These are phyloP conservation scores for Chaetomiaceae sp. DNA, from an alignment of 2,329 filamentous ascomycete genomes.

Conservation along the genomic window DNA sequence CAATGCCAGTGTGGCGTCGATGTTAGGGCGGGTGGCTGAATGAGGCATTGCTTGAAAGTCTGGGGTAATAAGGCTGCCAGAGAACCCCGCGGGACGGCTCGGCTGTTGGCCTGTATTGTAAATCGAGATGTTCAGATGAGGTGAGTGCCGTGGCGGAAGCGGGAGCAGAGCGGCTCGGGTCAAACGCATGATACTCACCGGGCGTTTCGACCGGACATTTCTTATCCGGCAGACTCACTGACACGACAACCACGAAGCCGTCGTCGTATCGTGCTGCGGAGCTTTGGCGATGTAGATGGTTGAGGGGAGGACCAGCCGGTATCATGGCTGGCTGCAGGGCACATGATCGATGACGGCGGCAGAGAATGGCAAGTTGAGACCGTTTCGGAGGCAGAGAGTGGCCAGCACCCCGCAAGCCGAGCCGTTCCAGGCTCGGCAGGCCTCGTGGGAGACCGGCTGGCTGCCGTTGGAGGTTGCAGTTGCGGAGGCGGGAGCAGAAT, in stretches of 20 bases:
- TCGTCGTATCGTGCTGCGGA: slow-evolving; percentile 17
- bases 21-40: slow-evolving; percentile 1
- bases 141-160: not conserved
- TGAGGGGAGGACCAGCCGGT: not conserved
- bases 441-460: not conserved
- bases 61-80: slow-evolving; percentile 6
- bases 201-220: not conserved
- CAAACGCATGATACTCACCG: not conserved
- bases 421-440: not conserved
- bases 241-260: not conserved
- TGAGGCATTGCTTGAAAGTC: slow-evolving; percentile 3
- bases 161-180: not conserved
- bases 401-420: not conserved
- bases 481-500: not conserved
- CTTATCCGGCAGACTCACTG: not conserved
- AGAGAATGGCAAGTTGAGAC: slow-evolving; percentile 19
- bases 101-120: slow-evolving; percentile 15
- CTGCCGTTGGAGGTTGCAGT: slow-evolving; percentile 8
- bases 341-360: slow-evolving; percentile 24
- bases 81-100: slow-evolving; percentile 22
- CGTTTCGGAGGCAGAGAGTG: not conserved
- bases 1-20: slow-evolving; percentile 14
- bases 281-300: not conserved
- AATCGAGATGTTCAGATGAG: not conserved
- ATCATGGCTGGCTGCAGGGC: slow-evolving; percentile 3